phyloP scores from a whole-genome alignment of 495 filamentous ascomycete genomes.

The Lophiotrema nucula region DNA sequence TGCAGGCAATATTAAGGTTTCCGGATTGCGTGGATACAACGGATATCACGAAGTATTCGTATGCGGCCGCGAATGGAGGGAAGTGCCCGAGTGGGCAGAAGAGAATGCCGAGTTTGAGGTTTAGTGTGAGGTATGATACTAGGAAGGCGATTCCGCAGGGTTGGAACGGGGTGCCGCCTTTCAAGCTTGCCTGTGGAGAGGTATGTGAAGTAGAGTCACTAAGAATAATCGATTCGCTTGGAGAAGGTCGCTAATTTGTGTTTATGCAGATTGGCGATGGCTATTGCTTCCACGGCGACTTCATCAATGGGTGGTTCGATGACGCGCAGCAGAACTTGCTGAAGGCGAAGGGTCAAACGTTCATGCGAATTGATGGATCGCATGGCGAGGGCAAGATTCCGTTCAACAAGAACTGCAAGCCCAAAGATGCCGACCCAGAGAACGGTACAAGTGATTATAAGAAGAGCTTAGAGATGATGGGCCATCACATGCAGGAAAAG shows the following conservation, averaged over 20 bases:
- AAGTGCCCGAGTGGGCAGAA: conserved; percentile 14
- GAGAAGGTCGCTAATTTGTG: background rate
- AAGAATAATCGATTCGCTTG: too few relatives aligned
- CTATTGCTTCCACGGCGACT: conserved; percentile 27
- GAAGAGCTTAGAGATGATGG: conserved; percentile 27
- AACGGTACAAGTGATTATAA: conserved; percentile 16
- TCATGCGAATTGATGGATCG: conserved; percentile 21
- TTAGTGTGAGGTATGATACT: conserved; percentile 15
- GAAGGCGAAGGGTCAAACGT: conserved; percentile 20
- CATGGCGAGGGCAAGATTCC: conserved; percentile 12
- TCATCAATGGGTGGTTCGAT: conserved; percentile 24
- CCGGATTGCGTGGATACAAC: conserved; percentile 17
- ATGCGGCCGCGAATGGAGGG: conserved; percentile 21
- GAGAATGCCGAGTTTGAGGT: conserved; percentile 9
- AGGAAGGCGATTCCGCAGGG: conserved; percentile 20
- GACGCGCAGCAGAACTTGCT: conserved; percentile 13
- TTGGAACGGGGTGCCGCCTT: conserved; percentile 17
- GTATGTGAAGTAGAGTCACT: background rate
- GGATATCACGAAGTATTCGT: conserved; percentile 13
- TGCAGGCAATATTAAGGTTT: conserved; percentile 18
- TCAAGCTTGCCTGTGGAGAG: conserved; percentile 20
- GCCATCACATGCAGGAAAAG: background rate
- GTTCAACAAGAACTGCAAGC: conserved; percentile 7
- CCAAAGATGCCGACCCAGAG: conserved; percentile 5
- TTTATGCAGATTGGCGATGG: conserved; percentile 17